Evolutionary conservation across 768 basidiomycete species (phyloP).

Genomic region (Leccinellum albellum): DNA sequence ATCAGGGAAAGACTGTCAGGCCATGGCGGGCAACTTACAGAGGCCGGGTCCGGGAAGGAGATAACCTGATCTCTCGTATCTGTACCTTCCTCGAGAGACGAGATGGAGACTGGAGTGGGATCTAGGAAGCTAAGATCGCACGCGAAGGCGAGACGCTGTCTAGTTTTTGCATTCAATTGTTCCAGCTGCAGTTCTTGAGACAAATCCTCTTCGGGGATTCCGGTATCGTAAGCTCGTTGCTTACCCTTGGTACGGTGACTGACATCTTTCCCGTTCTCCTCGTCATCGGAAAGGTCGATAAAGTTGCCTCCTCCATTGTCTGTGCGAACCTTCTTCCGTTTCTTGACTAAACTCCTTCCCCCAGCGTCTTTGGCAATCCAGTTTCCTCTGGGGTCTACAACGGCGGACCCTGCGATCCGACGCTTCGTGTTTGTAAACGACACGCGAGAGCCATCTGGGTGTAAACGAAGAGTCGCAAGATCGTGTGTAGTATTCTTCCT

Average conservation of each 20-base stretch:
- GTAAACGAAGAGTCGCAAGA: slow-evolving; percentile 59
- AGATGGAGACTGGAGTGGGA: slow-evolving; percentile 19
- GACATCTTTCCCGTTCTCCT: slow-evolving; percentile 13
- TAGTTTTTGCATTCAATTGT: slow-evolving; percentile 24
- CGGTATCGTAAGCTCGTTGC: slow-evolving; percentile 17
- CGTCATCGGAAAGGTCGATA: slow-evolving; percentile 22
- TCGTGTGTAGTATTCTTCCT: slow-evolving; percentile 59
- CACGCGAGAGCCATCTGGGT: slow-evolving; percentile 61
- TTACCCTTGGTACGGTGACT: slow-evolving; percentile 23
- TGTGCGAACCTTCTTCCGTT: slow-evolving; percentile 27
- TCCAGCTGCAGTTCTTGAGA: slow-evolving; percentile 13
- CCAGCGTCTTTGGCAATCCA: slow-evolving; percentile 69
- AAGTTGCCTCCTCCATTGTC: slow-evolving; percentile 25
- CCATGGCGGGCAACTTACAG: slow-evolving; percentile 38
- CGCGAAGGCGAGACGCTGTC: slow-evolving; percentile 44
- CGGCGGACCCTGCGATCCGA: slow-evolving; percentile 34
- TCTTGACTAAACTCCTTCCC: slow-evolving; percentile 43
- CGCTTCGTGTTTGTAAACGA: slow-evolving; percentile 33
- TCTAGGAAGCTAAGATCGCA: slow-evolving; percentile 55
- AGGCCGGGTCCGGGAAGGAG: slow-evolving; percentile 40
- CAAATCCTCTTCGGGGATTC: slow-evolving; percentile 4
- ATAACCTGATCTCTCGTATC: slow-evolving; percentile 9
- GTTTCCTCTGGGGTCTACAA: slow-evolving; percentile 50
- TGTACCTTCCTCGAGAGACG: slow-evolving; percentile 7
- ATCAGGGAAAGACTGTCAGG: slow-evolving; percentile 8